Percentiles rank a stretch among this genome's conserved stretches.
phyloP scores from a whole-genome alignment of 2,329 filamentous ascomycete species.

The Colletotrichum sp. region DNA sequence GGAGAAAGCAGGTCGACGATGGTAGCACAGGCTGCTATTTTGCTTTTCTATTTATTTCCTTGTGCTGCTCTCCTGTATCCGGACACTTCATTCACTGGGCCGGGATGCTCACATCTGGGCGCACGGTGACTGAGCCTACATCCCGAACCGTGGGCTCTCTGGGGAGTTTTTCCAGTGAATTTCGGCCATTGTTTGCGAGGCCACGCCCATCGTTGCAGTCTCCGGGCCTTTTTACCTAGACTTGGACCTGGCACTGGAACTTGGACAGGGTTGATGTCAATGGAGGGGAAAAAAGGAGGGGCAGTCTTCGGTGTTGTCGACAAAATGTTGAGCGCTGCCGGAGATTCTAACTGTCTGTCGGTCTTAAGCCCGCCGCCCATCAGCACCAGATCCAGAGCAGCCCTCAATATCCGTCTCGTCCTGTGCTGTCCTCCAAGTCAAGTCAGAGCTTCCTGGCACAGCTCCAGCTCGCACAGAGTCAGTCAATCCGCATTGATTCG shows the following conservation, averaged over 20 bases:
- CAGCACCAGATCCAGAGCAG: neutral
- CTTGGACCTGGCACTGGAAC: neutral
- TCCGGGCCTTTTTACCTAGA: neutral
- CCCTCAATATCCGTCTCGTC: neutral
- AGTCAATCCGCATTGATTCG: slow-evolving; percentile 11
- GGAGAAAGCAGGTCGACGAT: neutral
- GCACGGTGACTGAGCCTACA: neutral
- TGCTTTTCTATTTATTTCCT: neutral
- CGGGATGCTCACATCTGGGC: neutral
- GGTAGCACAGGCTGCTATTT: neutral
- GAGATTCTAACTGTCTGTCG: slow-evolving; percentile 16
- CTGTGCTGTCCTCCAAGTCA: neutral
- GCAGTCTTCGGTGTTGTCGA: slow-evolving; percentile 15
- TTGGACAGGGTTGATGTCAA: slow-evolving; percentile 23
- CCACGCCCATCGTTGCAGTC: neutral
- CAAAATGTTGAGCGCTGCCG: slow-evolving; percentile 13
- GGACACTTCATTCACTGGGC: neutral
- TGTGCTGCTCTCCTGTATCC: neutral
- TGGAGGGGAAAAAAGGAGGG: slow-evolving; percentile 14
- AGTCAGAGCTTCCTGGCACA: slow-evolving; percentile 14
- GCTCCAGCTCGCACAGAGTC: slow-evolving; percentile 19
- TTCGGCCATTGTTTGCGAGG: neutral
- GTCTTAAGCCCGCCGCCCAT: slow-evolving; percentile 12
- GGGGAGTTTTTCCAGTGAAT: slow-evolving; percentile 5
- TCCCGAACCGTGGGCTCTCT: neutral